Evolutionary conservation across 805 yeast genomes (phyloP), one percentile per base, ranked within the genome.

Genomic region (Zygosaccharomyces siamensis): DNA sequence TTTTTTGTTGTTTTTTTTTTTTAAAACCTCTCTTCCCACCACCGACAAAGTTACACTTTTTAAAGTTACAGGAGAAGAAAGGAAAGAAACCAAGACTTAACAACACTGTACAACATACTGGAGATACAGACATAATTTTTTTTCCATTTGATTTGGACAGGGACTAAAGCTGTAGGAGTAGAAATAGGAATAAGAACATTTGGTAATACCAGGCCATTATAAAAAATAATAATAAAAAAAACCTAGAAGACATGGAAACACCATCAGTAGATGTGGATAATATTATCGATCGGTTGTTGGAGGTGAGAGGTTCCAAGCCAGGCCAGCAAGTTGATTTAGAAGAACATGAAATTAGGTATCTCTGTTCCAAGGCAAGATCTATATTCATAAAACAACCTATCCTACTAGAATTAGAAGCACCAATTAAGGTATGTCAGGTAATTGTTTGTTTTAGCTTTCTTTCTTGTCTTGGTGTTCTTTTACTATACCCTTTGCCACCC

Each of bases 311-410:
- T 55, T 89, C 97, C 53, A 84, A 97, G 70, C 99, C 99, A 16
- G 99, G 99, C 35, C 90, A 89, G 69, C 97, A 89, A 68, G 99
- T 92, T 41, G 89, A 89, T 57, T 77, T 92, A 52, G 88, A 85
- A 62, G 99, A 92, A 72, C 87, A 80, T 68, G 98, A 93, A 74
- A 93, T 92, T 69, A 84, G 96, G 65, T 92, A 80, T 72, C 82
- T 92, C 54, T 92, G 99, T 76, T 89, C 97, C 55, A 92, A 90
- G 71, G 98, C 99, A 28, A 84, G 99, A 72, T 97, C 95, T 68
- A 93, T 92, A 64, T 92, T 92, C 72, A 93, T 92, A 68, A 96
- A 89, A 71, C 99, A 92, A 73, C 99, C 99, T 46, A 93, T 93
- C 59, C 75, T 92, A 58, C 76, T 92, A 62, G 99, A 92, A 70